Conservation (phyloP, 371 early-diverging fungal genomes). For the Lichtheimia hyalospora region DNA sequence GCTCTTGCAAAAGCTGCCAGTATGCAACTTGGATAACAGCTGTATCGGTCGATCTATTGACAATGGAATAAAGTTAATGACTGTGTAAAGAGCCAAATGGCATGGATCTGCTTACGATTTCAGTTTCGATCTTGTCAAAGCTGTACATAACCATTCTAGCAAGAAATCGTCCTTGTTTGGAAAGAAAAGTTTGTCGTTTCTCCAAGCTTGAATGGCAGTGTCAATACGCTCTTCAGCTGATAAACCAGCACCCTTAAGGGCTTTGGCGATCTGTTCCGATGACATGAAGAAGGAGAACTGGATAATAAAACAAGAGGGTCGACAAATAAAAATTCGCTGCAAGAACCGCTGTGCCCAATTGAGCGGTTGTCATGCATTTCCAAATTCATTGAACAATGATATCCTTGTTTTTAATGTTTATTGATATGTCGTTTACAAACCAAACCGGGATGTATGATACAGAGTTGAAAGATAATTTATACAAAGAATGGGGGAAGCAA, state of each 20-base stretch:
- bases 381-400: not conserved
- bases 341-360: slow-evolving; percentile 31
- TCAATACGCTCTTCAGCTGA: slow-evolving; percentile 32
- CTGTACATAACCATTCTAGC: slow-evolving; percentile 44
- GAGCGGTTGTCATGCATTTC: slow-evolving; percentile 44
- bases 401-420: not conserved
- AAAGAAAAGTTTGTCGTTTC: slow-evolving; percentile 35
- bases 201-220: slow-evolving; percentile 39
- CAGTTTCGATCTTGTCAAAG: slow-evolving; percentile 35
- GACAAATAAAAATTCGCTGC: not conserved
- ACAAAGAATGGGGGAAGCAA: slow-evolving; percentile 6
- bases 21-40: slow-evolving; percentile 31
- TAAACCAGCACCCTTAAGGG: slow-evolving; percentile 46
- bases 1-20: slow-evolving; percentile 30
- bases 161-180: slow-evolving; percentile 52
- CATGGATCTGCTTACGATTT: slow-evolving; percentile 35
- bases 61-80: not conserved
- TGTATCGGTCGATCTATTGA: slow-evolving; percentile 25
- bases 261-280: slow-evolving; percentile 61
- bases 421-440: slow-evolving; percentile 14
- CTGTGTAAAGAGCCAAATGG: not conserved
- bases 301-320: not conserved
- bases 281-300: slow-evolving; percentile 32
- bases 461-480: not conserved
- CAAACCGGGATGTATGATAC: slow-evolving; percentile 32